Conservation (phyloP, 306 rosid genomes). For the Corylus americana region DNA sequence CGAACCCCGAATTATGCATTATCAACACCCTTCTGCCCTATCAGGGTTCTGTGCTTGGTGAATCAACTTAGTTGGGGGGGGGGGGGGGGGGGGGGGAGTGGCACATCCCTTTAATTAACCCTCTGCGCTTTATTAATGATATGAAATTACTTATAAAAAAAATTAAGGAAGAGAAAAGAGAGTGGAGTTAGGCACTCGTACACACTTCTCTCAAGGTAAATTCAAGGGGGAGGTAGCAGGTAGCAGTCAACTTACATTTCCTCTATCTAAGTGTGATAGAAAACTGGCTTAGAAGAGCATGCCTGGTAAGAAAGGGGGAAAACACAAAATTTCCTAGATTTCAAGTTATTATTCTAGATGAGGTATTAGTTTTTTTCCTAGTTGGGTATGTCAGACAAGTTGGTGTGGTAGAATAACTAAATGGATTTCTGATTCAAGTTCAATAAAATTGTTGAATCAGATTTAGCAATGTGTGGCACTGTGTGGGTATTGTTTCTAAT, state of each 20-base stretch:
- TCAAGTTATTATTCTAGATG: neutral
- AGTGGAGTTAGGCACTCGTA: neutral
- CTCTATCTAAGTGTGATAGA: neutral
- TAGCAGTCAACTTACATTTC: neutral
- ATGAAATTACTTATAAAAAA: too few relatives aligned
- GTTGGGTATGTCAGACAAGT: neutral
- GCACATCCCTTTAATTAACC: too few relatives aligned
- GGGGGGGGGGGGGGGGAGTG: too few relatives aligned
- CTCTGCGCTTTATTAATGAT: neutral
- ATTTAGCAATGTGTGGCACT: slow-evolving; percentile 8
- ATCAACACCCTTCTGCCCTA: neutral
- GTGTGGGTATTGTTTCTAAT: slow-evolving; percentile 18
- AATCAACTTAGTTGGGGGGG: too few relatives aligned
- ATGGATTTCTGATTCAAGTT: neutral
- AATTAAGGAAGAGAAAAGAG: neutral
- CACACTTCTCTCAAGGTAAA: neutral
- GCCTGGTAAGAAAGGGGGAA: neutral
- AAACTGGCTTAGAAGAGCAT: neutral
- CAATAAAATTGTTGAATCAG: neutral
- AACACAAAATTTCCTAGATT: neutral
- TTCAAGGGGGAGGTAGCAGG: neutral
- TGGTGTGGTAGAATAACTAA: neutral
- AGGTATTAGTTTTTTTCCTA: neutral
- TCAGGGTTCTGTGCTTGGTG: neutral
- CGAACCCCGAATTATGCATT: neutral